Percentiles rank a stretch among this genome's conserved stretches.
Evolutionary conservation across 305 asterid genomes (phyloP).

Genomic region (Fraxinus dipetala): DNA sequence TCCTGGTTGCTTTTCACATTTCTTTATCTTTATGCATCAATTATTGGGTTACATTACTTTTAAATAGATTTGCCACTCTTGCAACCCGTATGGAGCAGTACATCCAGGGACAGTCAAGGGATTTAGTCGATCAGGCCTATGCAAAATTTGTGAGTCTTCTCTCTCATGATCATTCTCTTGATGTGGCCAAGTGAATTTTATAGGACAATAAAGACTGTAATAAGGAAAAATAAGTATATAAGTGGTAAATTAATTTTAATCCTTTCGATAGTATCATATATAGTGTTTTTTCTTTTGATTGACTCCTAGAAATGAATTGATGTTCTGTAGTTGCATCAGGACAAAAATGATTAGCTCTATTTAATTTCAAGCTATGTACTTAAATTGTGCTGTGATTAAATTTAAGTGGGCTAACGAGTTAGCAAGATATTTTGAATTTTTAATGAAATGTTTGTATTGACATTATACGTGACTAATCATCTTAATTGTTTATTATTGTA

Average conservation of each 20-base stretch:
- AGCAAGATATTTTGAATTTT: neutral
- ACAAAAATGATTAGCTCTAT: neutral
- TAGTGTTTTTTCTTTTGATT: neutral
- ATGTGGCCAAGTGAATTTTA: neutral
- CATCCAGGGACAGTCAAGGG: slow-evolving; percentile 97
- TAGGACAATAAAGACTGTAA: neutral
- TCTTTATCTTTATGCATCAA: slow-evolving; percentile 11
- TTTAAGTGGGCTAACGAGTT: neutral
- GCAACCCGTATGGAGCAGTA: slow-evolving; percentile 99
- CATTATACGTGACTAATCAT: neutral
- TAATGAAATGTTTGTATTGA: neutral
- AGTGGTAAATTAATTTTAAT: neutral
- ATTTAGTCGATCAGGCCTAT: slow-evolving; percentile 97
- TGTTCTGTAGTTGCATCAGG: neutral
- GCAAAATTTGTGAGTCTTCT: slow-evolving; percentile 72
- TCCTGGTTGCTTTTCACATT: neutral
- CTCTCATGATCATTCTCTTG: slow-evolving; percentile 3
- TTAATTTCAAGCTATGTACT: neutral
- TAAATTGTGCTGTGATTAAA: neutral
- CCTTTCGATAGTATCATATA: neutral
- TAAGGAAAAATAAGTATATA: neutral
- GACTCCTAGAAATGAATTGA: neutral
- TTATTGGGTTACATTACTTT: slow-evolving; percentile 27
- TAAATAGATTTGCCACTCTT: slow-evolving; percentile 80
- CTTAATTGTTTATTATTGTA: neutral